Evolutionary conservation across 768 basidiomycete species (phyloP).

Genomic region (Tricholomella constricta): DNA sequence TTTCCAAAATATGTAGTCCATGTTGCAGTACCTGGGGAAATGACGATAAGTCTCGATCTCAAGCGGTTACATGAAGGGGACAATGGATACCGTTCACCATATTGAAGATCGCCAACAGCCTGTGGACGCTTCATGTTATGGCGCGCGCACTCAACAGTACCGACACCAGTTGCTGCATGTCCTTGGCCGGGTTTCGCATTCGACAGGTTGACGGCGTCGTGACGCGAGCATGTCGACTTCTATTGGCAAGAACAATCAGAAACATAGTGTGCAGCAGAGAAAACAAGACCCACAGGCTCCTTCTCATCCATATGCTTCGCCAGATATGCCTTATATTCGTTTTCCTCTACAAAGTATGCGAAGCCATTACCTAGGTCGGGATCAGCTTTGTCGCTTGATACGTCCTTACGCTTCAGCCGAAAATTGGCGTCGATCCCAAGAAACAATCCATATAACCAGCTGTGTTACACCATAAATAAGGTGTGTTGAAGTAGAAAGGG

Average conservation of each 20-base stretch:
- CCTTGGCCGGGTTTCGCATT: constrained; percentile 21
- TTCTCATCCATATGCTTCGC: constrained; percentile 18
- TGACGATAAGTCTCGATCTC: background rate
- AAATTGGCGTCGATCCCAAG: constrained; percentile 36
- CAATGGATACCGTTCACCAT: constrained; percentile 29
- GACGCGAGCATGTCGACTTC: constrained; percentile 30
- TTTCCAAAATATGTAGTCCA: constrained; percentile 22
- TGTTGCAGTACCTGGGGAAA: constrained; percentile 30
- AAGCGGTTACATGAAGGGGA: too few species aligned
- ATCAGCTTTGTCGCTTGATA: constrained; percentile 26
- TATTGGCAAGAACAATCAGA: constrained; percentile 6
- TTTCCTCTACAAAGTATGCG: constrained; percentile 29
- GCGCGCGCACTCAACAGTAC: constrained; percentile 27
- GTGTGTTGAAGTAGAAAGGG: background rate
- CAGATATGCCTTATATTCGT: constrained; percentile 25
- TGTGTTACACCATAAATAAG: background rate
- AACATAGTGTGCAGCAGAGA: background rate
- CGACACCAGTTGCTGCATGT: constrained; percentile 28
- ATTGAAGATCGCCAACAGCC: constrained; percentile 30
- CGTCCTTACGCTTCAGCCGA: constrained; percentile 28
- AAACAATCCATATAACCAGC: constrained; percentile 27
- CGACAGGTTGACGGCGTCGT: constrained; percentile 29
- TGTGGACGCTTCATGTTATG: constrained; percentile 31
- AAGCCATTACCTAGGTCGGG: constrained; percentile 29
- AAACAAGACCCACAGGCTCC: constrained; percentile 23